Percentiles rank a stretch among this genome's conserved stretches.
These are phyloP conservation scores for Colletotrichum simmondsii DNA, from an alignment of 2,329 filamentous ascomycete species.

Conservation along the genomic window DNA sequence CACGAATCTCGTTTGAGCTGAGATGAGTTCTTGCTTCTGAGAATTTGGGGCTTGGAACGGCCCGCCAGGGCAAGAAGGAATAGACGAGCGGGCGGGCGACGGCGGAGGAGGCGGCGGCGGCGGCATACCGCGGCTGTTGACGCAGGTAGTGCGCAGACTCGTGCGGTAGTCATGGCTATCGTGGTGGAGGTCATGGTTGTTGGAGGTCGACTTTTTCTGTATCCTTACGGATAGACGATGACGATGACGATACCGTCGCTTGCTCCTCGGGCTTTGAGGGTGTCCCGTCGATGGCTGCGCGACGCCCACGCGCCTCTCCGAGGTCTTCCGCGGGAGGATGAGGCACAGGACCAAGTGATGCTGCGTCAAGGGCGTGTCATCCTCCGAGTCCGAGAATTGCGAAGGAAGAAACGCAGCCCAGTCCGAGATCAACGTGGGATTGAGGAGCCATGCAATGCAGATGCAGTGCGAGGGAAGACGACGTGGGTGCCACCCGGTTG, in stretches of 20 bases:
- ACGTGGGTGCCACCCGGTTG: constrained; percentile 30
- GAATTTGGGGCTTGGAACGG: constrained; percentile 8
- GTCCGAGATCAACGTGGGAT: constrained; percentile 20
- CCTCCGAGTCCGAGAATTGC: constrained; percentile 10
- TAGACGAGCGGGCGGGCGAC: not conserved
- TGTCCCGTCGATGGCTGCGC: not conserved
- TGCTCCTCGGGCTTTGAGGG: not conserved
- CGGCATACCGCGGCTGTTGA: constrained; percentile 7
- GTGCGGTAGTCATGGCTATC: not conserved
- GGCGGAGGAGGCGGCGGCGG: not conserved
- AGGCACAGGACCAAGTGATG: not conserved
- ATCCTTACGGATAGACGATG: not conserved
- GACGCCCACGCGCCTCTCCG: constrained; percentile 7
- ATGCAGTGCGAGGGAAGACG: constrained; percentile 17
- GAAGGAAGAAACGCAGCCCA: constrained; percentile 6
- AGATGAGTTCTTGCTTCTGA: constrained; percentile 3
- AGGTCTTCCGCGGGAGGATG: not conserved
- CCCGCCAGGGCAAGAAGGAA: constrained; percentile 13
- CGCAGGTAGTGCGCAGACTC: not conserved
- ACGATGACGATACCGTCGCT: constrained; percentile 10
- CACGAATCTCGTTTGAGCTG: not conserved
- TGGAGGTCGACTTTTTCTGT: not conserved
- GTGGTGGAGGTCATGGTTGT: not conserved
- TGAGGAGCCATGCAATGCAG: constrained; percentile 15
- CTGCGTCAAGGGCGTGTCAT: constrained; percentile 34